phyloP scores from a whole-genome alignment of 306 rosid species.

The Macrotyloma uniflorum region DNA sequence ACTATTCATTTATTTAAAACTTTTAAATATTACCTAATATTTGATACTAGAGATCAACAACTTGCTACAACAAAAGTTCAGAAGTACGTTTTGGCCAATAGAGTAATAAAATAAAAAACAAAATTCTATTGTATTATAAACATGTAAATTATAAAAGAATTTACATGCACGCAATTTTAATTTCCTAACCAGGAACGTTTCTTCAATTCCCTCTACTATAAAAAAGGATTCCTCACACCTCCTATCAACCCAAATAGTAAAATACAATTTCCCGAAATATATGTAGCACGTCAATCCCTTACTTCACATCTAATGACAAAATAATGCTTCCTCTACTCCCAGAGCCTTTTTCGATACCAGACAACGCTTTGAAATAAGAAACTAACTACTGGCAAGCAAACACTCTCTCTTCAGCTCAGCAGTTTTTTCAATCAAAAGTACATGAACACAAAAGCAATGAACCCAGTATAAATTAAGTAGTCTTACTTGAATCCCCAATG shows the following conservation, averaged over 20 bases:
- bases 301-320: constrained; percentile 15
- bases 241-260: background rate
- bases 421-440: constrained; percentile 17
- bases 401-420: constrained; percentile 18
- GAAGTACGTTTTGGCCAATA: background rate
- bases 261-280: background rate
- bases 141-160: background rate
- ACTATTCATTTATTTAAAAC: background rate
- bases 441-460: constrained; percentile 34
- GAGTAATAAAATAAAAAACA: background rate
- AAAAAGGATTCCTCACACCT: background rate
- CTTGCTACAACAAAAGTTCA: background rate
- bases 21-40: constrained; percentile 11
- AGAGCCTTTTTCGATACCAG: constrained; percentile 19
- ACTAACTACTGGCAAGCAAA: constrained; percentile 25
- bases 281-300: background rate
- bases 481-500: constrained; percentile 82
- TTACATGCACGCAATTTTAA: background rate
- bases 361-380: constrained; percentile 14
- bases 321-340: constrained; percentile 29
- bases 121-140: background rate
- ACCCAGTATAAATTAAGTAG: constrained; percentile 40
- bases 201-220: background rate
- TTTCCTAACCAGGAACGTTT: constrained; percentile 12
- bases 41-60: constrained; percentile 15